Evolutionary conservation across 2,329 filamentous ascomycete species (phyloP), one percentile per base, ranked within the genome.

Genomic region (Fusarium sp.): DNA sequence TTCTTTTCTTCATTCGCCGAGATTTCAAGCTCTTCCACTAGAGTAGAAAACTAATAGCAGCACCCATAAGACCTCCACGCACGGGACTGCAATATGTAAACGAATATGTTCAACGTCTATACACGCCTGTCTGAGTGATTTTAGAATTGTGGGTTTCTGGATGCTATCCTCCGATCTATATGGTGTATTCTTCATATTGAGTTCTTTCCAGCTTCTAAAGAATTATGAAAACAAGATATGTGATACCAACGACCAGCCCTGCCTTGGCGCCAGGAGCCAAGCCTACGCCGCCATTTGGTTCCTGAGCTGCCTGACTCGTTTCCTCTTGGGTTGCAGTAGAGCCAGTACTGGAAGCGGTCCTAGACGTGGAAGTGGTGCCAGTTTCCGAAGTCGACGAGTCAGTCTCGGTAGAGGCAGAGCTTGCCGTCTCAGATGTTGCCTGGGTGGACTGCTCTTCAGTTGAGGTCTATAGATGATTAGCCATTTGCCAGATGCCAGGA

Each of bases 81-180:
- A 23, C 2, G 20, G 5, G 13, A 20, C 32, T 18, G 32, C 6
- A 11, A 7, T 18, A 10, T 35, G 2, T 18, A 23, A 25, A 25
- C 8, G 54, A 9, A 20, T 20, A 57, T 18, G 2, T 41, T 20
- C 5, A 6, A 43, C 39, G n/a, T 13, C n/a, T 43, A 43, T 14
- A 20, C 11, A 23, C 20, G 20, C 14, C n/a, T 43, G 4, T 11
- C 39, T 4, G 5, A 20, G n/a, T 43, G 39, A 20, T 27, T 18
- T 27, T 18, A 2, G 4, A 6, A 50, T 10, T 27, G 23, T 1
- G 30, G 27, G 16, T 10, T 50, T 3, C 8, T 16, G 3, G 18
- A 5, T 2, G 2, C 1, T 8, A 10, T n/a, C 8, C 4, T 48
- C 16, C 4, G 18, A 27, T 30, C 8, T 18, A 10, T n/a, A 0